These are phyloP conservation scores for Boletellus dicymbophilus DNA, from an alignment of 1,284 basidiomycete species.

Conservation along the genomic window DNA sequence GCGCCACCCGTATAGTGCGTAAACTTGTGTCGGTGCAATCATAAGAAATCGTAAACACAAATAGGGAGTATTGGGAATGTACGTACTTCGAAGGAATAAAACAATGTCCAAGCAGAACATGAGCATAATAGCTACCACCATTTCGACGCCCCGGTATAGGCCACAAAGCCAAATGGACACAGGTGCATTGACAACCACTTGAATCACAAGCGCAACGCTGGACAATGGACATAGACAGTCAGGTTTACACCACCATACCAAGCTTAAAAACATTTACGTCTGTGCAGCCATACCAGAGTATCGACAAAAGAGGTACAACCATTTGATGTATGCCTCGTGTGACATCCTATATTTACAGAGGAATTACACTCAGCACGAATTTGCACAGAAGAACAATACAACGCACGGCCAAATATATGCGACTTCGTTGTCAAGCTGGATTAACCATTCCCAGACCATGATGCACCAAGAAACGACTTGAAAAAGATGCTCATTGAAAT, in stretches of 20 bases:
- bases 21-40: conserved; percentile 13
- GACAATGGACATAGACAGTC: conserved; percentile 8
- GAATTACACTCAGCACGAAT: not conserved
- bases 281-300: conserved; percentile 18
- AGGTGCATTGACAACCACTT: not conserved
- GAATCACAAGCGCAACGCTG: conserved; percentile 11
- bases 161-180: conserved; percentile 9
- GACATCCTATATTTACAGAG: conserved; percentile 10
- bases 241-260: not conserved
- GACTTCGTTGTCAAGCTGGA: conserved; percentile 14
- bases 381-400: not conserved
- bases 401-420: conserved; percentile 20
- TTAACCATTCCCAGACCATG: conserved; percentile 17
- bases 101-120: conserved; percentile 18
- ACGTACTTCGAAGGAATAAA: conserved; percentile 23
- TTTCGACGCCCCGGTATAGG: conserved; percentile 15
- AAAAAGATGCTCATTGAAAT: not conserved
- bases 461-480: conserved; percentile 9
- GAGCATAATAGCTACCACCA: conserved; percentile 8
- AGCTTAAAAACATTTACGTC: conserved; percentile 9
- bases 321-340: conserved; percentile 17
- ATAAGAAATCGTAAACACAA: not conserved
- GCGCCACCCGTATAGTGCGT: conserved; percentile 15
- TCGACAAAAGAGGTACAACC: conserved; percentile 21
- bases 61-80: too few relatives aligned